These are phyloP conservation scores for Phialophora tarda DNA, from an alignment of 2,329 filamentous ascomycete species.

Conservation along the genomic window DNA sequence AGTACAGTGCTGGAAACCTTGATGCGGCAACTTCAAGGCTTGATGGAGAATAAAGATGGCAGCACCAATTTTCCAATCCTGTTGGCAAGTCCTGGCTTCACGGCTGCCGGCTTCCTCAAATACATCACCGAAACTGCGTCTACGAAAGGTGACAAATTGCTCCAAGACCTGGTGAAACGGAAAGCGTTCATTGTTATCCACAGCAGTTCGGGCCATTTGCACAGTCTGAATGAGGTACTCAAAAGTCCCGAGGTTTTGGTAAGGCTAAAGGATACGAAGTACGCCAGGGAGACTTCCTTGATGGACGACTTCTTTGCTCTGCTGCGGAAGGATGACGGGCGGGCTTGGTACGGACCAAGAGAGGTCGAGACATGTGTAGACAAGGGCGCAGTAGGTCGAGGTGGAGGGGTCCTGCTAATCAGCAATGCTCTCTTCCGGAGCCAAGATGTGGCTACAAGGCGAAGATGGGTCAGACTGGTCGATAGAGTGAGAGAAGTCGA, in stretches of 20 bases:
- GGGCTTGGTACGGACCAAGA: conserved; percentile 85
- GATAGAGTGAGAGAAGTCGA: conserved; percentile 81
- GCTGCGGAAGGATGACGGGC: conserved; percentile 81
- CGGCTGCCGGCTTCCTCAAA: conserved; percentile 77
- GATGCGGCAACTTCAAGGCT: conserved; percentile 77
- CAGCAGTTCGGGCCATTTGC: conserved; percentile 81
- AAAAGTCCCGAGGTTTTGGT: conserved; percentile 77
- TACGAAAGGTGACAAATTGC: conserved; percentile 72
- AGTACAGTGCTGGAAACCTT: conserved; percentile 76
- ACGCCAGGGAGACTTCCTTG: conserved; percentile 77
- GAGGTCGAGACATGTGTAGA: conserved; percentile 83
- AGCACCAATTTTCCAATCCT: conserved; percentile 67
- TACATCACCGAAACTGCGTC: conserved; percentile 69
- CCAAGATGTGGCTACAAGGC: conserved; percentile 75
- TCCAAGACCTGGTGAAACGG: conserved; percentile 64
- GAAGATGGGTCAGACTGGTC: conserved; percentile 81
- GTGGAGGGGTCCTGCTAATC: conserved; percentile 83
- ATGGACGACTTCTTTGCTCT: conserved; percentile 84
- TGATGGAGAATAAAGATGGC: conserved; percentile 48
- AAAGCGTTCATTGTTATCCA: conserved; percentile 72
- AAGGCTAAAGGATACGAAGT: conserved; percentile 84
- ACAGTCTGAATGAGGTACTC: conserved; percentile 85
- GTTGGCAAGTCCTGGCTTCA: conserved; percentile 87
- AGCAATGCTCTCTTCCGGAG: conserved; percentile 87
- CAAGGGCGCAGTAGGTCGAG: conserved; percentile 85